Percentiles rank a stretch among this genome's conserved stretches.
phyloP scores from a whole-genome alignment of 768 basidiomycete genomes.

The Xanthoconium stramineum region DNA sequence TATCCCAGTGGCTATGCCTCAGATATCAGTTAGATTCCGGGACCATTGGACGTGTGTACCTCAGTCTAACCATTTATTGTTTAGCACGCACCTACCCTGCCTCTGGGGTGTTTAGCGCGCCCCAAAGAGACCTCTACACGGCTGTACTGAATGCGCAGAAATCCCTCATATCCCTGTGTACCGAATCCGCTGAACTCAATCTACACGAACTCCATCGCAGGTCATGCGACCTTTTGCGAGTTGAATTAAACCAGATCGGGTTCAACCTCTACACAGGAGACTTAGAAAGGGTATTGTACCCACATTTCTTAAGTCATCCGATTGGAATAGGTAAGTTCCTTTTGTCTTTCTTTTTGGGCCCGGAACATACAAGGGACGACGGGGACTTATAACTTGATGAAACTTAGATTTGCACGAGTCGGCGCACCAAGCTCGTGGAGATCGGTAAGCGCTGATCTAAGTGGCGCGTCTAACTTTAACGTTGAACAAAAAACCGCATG shows the following conservation, averaged over 20 bases:
- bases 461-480: background rate
- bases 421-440: constrained; percentile 51
- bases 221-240: constrained; percentile 62
- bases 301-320: constrained; percentile 89
- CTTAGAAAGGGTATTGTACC: constrained; percentile 75
- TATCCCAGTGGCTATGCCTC: constrained; percentile 79
- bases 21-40: constrained; percentile 70
- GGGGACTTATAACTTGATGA: constrained; percentile 7
- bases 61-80: constrained; percentile 7
- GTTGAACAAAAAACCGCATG: constrained; percentile 5
- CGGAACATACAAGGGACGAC: constrained; percentile 5
- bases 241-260: constrained; percentile 69
- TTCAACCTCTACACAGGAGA: constrained; percentile 46
- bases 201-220: constrained; percentile 75
- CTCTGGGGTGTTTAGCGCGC: constrained; percentile 70
- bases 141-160: constrained; percentile 76
- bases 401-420: constrained; percentile 86
- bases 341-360: background rate
- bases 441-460: constrained; percentile 39
- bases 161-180: constrained; percentile 57
- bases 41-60: background rate
- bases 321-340: constrained; percentile 74
- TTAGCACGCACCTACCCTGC: constrained; percentile 86
- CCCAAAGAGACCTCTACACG: constrained; percentile 84
- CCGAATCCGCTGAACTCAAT: constrained; percentile 51